Base-by-base conservation (phyloP, 1,139 yeast species). In the Diutina pseudorugosa region DNA sequence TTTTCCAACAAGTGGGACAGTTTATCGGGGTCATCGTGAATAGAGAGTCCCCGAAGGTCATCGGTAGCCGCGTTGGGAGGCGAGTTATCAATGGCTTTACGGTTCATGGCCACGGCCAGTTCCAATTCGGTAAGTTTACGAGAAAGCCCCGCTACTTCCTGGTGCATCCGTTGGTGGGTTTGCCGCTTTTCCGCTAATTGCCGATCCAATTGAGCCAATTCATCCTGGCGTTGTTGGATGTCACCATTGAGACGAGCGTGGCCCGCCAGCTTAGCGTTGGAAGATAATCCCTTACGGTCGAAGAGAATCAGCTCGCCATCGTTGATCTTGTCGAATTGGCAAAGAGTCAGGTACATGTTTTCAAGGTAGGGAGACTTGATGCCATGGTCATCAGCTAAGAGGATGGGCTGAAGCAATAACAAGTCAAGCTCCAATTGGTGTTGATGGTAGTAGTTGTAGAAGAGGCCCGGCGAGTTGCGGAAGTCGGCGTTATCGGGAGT, bases 291-390 rank as follows among this genome's bases (percentile, higher is more conserved):
- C 45, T 58, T 65, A 55, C 76, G 64, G 41, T 60, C 58, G 58
- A 73, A 73, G 54, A 73, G 72, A 2, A 71, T 55, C 14, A 74
- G 67, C n/a, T 62, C 56, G 21, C 44, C 44, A 9, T 58, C 57
- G 61, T 82, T 84, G 51, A 82, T 65, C 57, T 75, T 79, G 53
- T 74, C 75, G 54, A 75, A 76, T 63, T 86, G 95, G 58, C 88
- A 82, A 73, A 87, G 72, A 55, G 84, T 78, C 2, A 96, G 89
- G 64, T 88, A 90, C 55, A 88, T 70, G 61, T 88, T 87, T 67
- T 90, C 97, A 65, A 90, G 74, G 64, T 90, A 90, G 2, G 97
- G 96, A 1, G 96, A 87, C 63, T 87, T 83, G 53, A 89, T 82
- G 50, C 86, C 83, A 62, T 79, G 79, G 64, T 89, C 96, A 67